Evolutionary conservation across 2,329 filamentous ascomycete species (phyloP).

Genomic region (Xylariaceae sp.): DNA sequence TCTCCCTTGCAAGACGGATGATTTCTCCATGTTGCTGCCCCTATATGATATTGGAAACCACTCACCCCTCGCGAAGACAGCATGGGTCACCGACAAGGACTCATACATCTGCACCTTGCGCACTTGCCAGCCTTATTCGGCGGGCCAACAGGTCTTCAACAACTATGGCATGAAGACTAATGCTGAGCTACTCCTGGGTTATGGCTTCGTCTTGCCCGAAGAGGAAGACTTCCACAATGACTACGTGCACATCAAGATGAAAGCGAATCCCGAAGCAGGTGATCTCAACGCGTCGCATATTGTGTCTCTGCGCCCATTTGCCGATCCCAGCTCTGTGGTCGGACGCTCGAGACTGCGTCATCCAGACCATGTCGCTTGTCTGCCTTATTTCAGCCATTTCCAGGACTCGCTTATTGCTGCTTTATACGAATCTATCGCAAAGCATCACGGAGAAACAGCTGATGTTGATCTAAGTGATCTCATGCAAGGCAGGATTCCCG

Average conservation of each 20-base stretch:
- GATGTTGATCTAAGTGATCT: conserved; percentile 34
- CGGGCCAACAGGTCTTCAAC: conserved; percentile 48
- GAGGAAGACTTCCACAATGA: conserved; percentile 50
- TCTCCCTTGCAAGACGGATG: conserved; percentile 43
- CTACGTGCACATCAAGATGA: conserved; percentile 53
- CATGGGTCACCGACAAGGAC: conserved; percentile 50
- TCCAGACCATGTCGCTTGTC: conserved; percentile 30
- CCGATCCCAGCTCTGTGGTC: conserved; percentile 44
- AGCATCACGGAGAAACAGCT: conserved; percentile 12
- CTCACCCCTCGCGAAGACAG: conserved; percentile 48
- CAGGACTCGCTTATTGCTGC: conserved; percentile 51
- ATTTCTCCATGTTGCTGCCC: conserved; percentile 64
- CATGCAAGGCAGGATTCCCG: conserved; percentile 41
- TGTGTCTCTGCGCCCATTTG: conserved; percentile 47
- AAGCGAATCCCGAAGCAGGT: conserved; percentile 28
- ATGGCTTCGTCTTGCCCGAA: conserved; percentile 54
- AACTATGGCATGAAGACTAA: conserved; percentile 73
- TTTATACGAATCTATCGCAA: conserved; percentile 37
- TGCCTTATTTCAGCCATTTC: conserved; percentile 44
- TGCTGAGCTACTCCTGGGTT: conserved; percentile 60
- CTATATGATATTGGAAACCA: conserved; percentile 71
- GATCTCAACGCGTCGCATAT: conserved; percentile 34
- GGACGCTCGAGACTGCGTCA: conserved; percentile 38
- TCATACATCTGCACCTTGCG: conserved; percentile 39
- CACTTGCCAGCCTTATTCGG: conserved; percentile 38